Conservation (phyloP, 2,329 filamentous ascomycete genomes). For the Penicillium sp. region DNA sequence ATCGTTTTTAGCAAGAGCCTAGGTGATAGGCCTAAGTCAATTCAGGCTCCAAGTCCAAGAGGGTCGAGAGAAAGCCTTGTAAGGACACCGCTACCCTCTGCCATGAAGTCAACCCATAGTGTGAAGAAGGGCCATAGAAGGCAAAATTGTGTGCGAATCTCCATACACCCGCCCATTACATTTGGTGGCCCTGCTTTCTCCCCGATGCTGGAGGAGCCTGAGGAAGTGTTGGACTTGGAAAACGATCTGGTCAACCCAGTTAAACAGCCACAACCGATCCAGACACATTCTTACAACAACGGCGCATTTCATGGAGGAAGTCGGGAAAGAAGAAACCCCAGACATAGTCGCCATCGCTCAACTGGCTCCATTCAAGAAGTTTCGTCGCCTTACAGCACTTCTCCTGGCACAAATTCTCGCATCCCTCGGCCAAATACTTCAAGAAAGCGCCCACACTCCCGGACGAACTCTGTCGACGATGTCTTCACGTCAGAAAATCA, state of each 20-base stretch:
- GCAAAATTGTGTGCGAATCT: conserved; percentile 43
- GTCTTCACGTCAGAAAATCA: conserved; percentile 18
- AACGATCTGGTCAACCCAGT: conserved; percentile 10
- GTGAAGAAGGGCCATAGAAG: conserved; percentile 38
- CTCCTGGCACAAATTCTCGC: conserved; percentile 16
- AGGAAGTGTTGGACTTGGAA: conserved; percentile 29
- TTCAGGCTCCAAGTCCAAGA: conserved; percentile 18
- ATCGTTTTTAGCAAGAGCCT: conserved; percentile 10
- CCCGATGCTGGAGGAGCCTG: conserved; percentile 33
- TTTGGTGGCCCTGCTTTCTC: conserved; percentile 32
- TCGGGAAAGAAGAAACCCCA: not conserved
- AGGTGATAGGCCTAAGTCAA: conserved; percentile 10
- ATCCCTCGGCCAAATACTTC: conserved; percentile 21
- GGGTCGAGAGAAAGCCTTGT: conserved; percentile 20
- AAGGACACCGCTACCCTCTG: conserved; percentile 26
- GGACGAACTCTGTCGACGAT: conserved; percentile 16
- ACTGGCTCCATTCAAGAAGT: conserved; percentile 12
- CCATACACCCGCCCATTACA: conserved; percentile 33
- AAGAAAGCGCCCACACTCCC: conserved; percentile 23
- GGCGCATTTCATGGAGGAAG: not conserved
- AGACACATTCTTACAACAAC: not conserved
- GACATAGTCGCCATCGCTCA: conserved; percentile 11
- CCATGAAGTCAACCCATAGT: conserved; percentile 29
- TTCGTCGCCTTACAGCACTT: conserved; percentile 8
- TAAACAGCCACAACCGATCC: not conserved